Evolutionary conservation across 441 rosid species (phyloP).

Genomic region (Oxalis stricta): DNA sequence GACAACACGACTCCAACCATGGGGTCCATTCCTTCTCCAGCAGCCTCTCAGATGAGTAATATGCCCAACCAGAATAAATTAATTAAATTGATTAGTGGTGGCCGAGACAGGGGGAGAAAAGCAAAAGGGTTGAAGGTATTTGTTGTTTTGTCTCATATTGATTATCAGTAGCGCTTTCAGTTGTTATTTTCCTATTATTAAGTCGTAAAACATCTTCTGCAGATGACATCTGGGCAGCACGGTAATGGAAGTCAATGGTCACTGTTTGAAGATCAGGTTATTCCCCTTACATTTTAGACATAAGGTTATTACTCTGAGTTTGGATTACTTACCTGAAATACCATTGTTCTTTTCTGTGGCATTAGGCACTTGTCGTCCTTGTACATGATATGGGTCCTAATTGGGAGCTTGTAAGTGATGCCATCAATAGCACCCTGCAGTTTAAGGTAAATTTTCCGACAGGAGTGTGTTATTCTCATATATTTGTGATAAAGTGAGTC

Average conservation of each 20-base stretch:
- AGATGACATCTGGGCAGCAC: constrained; percentile 69
- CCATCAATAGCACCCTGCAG: constrained; percentile 78
- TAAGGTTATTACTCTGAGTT: too few species aligned
- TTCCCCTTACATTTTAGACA: constrained; percentile 6
- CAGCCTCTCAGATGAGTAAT: constrained; percentile 90
- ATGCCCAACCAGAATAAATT: constrained; percentile 77
- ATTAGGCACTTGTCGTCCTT: constrained; percentile 95
- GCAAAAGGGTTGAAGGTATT: constrained; percentile 68
- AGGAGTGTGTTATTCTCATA: not conserved
- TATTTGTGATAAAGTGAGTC: not conserved
- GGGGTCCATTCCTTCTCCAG: constrained; percentile 76
- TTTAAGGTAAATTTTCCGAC: constrained; percentile 49
- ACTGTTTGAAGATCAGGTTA: constrained; percentile 92
- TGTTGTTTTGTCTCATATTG: too few species aligned
- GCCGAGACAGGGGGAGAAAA: constrained; percentile 71
- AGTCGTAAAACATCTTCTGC: constrained; percentile 20
- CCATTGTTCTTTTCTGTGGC: constrained; percentile 8
- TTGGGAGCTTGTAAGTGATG: constrained; percentile 99
- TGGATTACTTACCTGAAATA: constrained; percentile 8
- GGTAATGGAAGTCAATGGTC: constrained; percentile 93
- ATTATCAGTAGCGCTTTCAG: too few species aligned
- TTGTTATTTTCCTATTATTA: constrained; percentile 10
- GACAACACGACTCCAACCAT: constrained; percentile 39
- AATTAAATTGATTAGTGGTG: constrained; percentile 55
- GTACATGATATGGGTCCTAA: constrained; percentile 99